Conservation (phyloP, 345 rosid species). For the sweet orange (Citrus sinensis) region DVS_A1.0 CM039162.1:4739001-4739500, state of each 20-base stretch:
- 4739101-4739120: conserved; percentile 47
- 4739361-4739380: conserved; percentile 7
- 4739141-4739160: conserved; percentile 92
- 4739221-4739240: conserved; percentile 97
- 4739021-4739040: conserved; percentile 99
- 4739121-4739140: conserved; percentile 99
- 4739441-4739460: not conserved
- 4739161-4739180: conserved; percentile 77
- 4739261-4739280: conserved; percentile 93
- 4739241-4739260: conserved; percentile 96
- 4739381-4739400: not conserved
- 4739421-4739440: not conserved
- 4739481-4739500: not conserved
- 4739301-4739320: conserved; percentile 82
- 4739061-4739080: conserved; percentile 9
- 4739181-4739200: conserved; percentile 99
- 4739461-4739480: not conserved
- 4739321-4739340: conserved; percentile 96
- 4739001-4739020: conserved; percentile 98
- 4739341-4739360: conserved; percentile 98
- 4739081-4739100: not conserved
- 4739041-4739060: conserved; percentile 19
- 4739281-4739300: conserved; percentile 95
- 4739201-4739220: conserved; percentile 97
- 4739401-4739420: not conserved